Evolutionary conservation across 179 eudicot species (phyloP), one percentile per base, ranked within the genome.

Genomic region (Patellifolia procumbens): DNA sequence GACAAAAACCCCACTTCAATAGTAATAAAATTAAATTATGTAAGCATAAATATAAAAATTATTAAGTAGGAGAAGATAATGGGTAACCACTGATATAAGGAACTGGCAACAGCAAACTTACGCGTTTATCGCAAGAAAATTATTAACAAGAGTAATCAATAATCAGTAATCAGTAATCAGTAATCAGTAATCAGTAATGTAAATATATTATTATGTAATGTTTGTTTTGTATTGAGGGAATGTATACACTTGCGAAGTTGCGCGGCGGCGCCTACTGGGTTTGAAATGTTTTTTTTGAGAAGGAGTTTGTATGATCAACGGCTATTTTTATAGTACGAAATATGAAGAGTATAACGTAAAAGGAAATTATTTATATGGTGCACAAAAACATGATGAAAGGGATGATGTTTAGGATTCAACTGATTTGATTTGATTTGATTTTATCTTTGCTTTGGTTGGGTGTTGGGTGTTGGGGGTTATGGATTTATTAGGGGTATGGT

Each of bases 261-360:
- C 71, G 52, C 37, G 75, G 81, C 73, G 58, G 77, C 81, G 76
- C 70, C 53, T 63, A 75, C 60, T 58, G 55, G 52, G 68, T 79
- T 79, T 59, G 49, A 72, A 65, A 6, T 48, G 4, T 20, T 39
- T 22, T 13, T 11, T 24, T 24, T 43, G 15, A 56, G 10, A 35
- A 24, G 11, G 70, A 5, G 12, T 45, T 24, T 11, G 56, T 48
- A 26, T 29, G 34, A 69, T 69, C 73, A 69, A 69, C 73, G 73
- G 73, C 59, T 69, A 67, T 67, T 22, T 67, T 67, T 67, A 45
- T 67, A 67, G 37, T 19, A 53, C n/a, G n/a, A n/a, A n/a, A n/a
- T n/a, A n/a, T n/a, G n/a, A n/a, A n/a, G n/a, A n/a, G n/a, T n/a
- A n/a, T n/a, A n/a, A n/a, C n/a, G n/a, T n/a, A n/a, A n/a, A n/a